Evolutionary conservation across 208 protist genomes (phyloP).

Genomic region (Leishmania turanica): DNA sequence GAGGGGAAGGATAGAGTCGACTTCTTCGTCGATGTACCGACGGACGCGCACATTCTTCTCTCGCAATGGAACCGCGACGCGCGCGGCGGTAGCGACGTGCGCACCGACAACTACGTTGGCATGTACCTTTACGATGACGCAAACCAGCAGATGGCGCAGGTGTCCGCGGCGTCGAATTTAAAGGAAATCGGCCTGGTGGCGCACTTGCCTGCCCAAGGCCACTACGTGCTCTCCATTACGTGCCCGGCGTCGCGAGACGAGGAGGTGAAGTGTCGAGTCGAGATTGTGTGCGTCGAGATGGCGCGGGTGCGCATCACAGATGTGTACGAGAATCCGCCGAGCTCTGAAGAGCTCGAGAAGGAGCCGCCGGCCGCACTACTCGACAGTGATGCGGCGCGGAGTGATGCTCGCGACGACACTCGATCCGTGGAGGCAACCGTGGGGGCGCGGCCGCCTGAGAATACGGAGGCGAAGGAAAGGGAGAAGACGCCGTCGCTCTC

Average conservation of each 20-base stretch:
- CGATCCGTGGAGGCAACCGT: slow-evolving; percentile 5
- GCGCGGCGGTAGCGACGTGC: slow-evolving; percentile 39
- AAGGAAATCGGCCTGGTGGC: slow-evolving; percentile 63
- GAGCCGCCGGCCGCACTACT: slow-evolving; percentile 11
- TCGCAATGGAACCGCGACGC: slow-evolving; percentile 54
- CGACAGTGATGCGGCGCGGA: slow-evolving; percentile 8
- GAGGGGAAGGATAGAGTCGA: slow-evolving; percentile 63
- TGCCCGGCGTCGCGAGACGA: slow-evolving; percentile 44
- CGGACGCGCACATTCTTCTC: slow-evolving; percentile 71
- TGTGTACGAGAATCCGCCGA: slow-evolving; percentile 43
- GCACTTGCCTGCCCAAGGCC: slow-evolving; percentile 44
- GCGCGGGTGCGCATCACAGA: slow-evolving; percentile 75
- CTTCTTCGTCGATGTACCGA: slow-evolving; percentile 68
- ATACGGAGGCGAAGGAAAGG: slow-evolving; percentile 4
- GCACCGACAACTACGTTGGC: slow-evolving; percentile 69
- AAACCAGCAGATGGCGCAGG: slow-evolving; percentile 43
- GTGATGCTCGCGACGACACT: slow-evolving; percentile 19
- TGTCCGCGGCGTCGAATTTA: slow-evolving; percentile 64
- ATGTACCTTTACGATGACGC: slow-evolving; percentile 76
- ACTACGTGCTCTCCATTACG: slow-evolving; percentile 68
- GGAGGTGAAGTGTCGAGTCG: slow-evolving; percentile 57
- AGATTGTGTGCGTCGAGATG: slow-evolving; percentile 63
- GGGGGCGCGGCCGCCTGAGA: background rate
- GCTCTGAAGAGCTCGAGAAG: slow-evolving; percentile 24
- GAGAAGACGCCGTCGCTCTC: slow-evolving; percentile 27